phyloP scores from a whole-genome alignment of 208 protist species.

The Angomonas deanei region DNA sequence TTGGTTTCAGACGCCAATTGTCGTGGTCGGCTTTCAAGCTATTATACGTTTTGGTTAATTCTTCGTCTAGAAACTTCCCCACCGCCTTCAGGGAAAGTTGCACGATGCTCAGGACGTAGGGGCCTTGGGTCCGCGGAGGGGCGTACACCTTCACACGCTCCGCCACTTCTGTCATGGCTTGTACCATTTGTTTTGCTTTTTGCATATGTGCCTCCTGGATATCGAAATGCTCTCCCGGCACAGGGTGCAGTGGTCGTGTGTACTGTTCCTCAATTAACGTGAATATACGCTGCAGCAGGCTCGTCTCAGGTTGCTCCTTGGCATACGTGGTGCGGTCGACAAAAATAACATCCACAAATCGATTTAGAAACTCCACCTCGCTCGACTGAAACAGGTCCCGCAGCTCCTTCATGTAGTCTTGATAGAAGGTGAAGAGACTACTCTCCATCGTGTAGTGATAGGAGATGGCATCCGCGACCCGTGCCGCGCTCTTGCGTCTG shows the following conservation, averaged over 20 bases:
- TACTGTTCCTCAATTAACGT: slow-evolving; percentile 75
- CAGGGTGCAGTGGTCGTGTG: slow-evolving; percentile 61
- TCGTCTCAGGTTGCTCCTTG: slow-evolving; percentile 37
- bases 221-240: slow-evolving; percentile 70
- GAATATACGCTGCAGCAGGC: slow-evolving; percentile 62
- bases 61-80: slow-evolving; percentile 53
- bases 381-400: slow-evolving; percentile 35
- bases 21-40: slow-evolving; percentile 58
- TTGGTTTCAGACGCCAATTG: slow-evolving; percentile 63
- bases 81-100: slow-evolving; percentile 34
- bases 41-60: slow-evolving; percentile 65
- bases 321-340: slow-evolving; percentile 32
- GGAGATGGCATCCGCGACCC: slow-evolving; percentile 72
- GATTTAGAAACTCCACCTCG: slow-evolving; percentile 61
- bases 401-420: slow-evolving; percentile 54
- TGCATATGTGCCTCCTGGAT: slow-evolving; percentile 78
- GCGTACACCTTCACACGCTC: slow-evolving; percentile 54
- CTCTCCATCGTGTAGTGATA: slow-evolving; percentile 64
- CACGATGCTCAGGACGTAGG: slow-evolving; percentile 59
- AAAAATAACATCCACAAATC: slow-evolving; percentile 65
- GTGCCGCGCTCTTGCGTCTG: slow-evolving; percentile 37
- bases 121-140: slow-evolving; percentile 29
- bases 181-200: slow-evolving; percentile 68
- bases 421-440: slow-evolving; percentile 62
- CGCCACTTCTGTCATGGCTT: slow-evolving; percentile 52